Base-by-base conservation (phyloP, 495 filamentous ascomycete genomes). In the Annulohypoxylon stygium region DNA sequence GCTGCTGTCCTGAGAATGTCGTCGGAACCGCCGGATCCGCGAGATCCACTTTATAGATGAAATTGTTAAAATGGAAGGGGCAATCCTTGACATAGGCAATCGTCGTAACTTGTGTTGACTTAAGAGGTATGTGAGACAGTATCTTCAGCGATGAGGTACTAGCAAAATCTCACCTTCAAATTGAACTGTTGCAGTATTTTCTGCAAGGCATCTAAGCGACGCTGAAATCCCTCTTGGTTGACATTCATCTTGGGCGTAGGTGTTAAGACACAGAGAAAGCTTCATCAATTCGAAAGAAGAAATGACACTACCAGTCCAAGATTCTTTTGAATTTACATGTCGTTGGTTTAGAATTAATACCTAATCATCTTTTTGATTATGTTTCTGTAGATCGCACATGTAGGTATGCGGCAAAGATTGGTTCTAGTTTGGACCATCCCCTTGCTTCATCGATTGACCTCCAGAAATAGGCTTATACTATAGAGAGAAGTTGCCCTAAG, bases 51-150 rank as follows among this genome's bases (percentile, higher is more conserved):
- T 65, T 57, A 36, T 57, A 65, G 11, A 65, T 65, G 23, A 55
- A 65, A 34, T 65, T 65, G 25, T 55, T 65, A 37, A 65, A 65
- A 30, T 55, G 37, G 26, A 65, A 65, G 1, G 62, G 50, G 23
- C 50, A 57, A 36, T 55, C 25, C 23, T 55, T 34, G 34, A 45
- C 62, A 16, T 65, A 57, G 48, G 50, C 62, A 23, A 65, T 65
- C 14, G 62, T 50, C 11, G 50, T 57, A 14, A 55, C 62, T 45
- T n/a, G 34, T 9, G 62, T 55, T 18, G 50, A 57, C 50, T 65
- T 25, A 5, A 41, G 6, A 16, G 34, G 18, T 33, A 26, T n/a
- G 62, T 65, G 20, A 45, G 50, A 45, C 36, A 18, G 10, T 23
- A 45, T n/a, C 20, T 23, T 23, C 1, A 45, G 4, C 20, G 3